Conservation (phyloP, 352 stramenopile species). For the Phytopythium chamaehyphon region DNA sequence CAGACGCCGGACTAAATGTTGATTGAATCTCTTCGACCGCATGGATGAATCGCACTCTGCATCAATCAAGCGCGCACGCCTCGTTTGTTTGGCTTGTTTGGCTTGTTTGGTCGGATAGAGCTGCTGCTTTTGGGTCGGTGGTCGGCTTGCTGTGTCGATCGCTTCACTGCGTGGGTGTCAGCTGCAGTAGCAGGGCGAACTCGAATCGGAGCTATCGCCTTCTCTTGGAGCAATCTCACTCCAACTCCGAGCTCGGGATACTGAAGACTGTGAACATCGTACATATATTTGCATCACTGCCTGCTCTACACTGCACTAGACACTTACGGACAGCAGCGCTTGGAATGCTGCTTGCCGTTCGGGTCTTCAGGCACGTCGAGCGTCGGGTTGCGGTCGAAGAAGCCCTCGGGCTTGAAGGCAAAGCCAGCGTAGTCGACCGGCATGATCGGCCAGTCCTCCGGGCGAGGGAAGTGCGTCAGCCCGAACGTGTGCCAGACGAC, state of each 20-base stretch:
- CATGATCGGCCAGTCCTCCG: slow-evolving; percentile 79
- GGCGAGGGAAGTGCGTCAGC: slow-evolving; percentile 58
- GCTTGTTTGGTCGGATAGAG: no score
- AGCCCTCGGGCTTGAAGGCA: slow-evolving; percentile 58
- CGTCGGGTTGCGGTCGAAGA: slow-evolving; percentile 62
- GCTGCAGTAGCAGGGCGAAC: no score
- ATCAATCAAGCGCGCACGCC: no score
- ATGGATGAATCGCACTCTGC: no score
- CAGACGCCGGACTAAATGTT: no score
- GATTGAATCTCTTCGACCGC: no score
- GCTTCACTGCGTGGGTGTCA: no score
- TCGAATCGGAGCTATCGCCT: no score
- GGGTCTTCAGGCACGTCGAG: slow-evolving; percentile 39
- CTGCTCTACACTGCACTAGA: neutral
- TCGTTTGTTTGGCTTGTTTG: no score
- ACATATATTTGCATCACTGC: no score
- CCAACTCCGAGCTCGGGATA: slow-evolving; percentile 47
- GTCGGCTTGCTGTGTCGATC: no score
- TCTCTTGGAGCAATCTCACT: neutral
- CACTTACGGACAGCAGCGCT: slow-evolving; percentile 16
- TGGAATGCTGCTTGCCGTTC: slow-evolving; percentile 32
- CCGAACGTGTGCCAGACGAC: slow-evolving; percentile 79
- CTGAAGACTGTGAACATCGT: slow-evolving; percentile 31
- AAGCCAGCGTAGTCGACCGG: slow-evolving; percentile 68
- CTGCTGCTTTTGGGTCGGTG: no score